Evolutionary conservation across 192 early-diverging fungal species (phyloP).

Genomic region (Entophlyctis luteolus): DNA sequence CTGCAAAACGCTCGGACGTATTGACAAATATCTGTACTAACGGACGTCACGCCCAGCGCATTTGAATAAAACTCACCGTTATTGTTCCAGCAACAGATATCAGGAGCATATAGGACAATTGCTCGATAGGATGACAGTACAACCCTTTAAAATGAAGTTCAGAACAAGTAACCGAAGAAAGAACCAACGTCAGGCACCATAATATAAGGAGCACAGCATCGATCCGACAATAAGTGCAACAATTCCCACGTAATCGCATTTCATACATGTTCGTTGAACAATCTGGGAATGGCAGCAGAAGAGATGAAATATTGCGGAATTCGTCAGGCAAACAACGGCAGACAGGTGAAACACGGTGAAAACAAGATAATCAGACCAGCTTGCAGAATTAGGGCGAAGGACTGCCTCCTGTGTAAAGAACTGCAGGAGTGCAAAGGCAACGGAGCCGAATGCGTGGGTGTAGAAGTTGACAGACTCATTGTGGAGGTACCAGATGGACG

Average conservation of each 20-base stretch:
- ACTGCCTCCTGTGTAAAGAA: slow-evolving; percentile 13
- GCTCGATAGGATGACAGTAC: slow-evolving; percentile 54
- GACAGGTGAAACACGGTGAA: slow-evolving; percentile 72
- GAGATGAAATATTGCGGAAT: slow-evolving; percentile 77
- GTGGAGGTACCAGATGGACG: slow-evolving; percentile 76
- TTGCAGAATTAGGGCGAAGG: slow-evolving; percentile 41
- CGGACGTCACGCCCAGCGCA: neutral
- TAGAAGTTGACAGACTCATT: slow-evolving; percentile 94
- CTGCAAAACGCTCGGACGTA: slow-evolving; percentile 53
- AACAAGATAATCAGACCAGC: slow-evolving; percentile 61
- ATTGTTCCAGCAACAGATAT: slow-evolving; percentile 60
- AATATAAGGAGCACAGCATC: slow-evolving; percentile 36
- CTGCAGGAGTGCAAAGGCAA: slow-evolving; percentile 47
- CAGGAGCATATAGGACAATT: slow-evolving; percentile 52
- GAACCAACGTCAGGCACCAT: slow-evolving; percentile 8
- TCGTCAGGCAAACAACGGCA: slow-evolving; percentile 71
- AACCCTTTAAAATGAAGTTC: slow-evolving; percentile 41
- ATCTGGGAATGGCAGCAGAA: slow-evolving; percentile 75
- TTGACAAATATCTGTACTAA: slow-evolving; percentile 51
- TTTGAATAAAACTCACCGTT: slow-evolving; percentile 43
- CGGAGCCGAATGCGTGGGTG: slow-evolving; percentile 74
- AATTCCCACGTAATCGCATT: slow-evolving; percentile 91
- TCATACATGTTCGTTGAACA: slow-evolving; percentile 70
- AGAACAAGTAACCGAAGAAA: neutral
- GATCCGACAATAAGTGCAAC: slow-evolving; percentile 68